Evolutionary conservation across 352 stramenopile species (phyloP), one percentile per base, ranked within the genome.

Genomic region (Peronospora destructor): DNA sequence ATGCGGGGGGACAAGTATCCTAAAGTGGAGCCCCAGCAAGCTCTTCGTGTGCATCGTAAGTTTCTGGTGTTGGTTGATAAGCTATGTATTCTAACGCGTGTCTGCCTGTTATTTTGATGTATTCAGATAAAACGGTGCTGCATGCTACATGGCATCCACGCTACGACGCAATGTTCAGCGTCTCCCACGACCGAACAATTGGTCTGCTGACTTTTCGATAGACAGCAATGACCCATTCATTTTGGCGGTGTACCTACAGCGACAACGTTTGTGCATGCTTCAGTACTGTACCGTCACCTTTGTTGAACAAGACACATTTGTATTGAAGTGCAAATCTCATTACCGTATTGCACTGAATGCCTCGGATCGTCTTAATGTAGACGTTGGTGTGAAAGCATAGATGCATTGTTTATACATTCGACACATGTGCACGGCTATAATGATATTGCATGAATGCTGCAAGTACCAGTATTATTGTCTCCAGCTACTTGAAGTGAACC

Each of bases 111-210:
- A 11, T 49, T 61, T 32, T 46, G 41, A 12, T 49, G n/a, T 47
- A 9, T 37, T 19, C 52, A 91, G 80, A 83, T 36, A 90, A 89
- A 66, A 82, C 81, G 43, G 83, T 94, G 42, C 59, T 94, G 2
- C 83, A 94, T 41, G 80, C 77, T 46, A 88, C 76, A n/a, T 94
- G 83, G 83, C 78, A 90, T 46, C 75, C 83, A 25, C 71, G 66
- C 6, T 81, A 94, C 66, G 79, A 94, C 51, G 83, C 78, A 42
- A 82, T 94, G 60, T 85, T 94, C 53, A 94, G 67, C 8, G 74
- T 94, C 59, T 94, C 83, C 4, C 69, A 85, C 59, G 83, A 94
- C 42, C 76, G 83, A 42, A 85, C 68, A 9, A 64, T 94, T 17
- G 83, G 83, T 3, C 45, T 91, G 40, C 51, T 90, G 14, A 90